These are phyloP conservation scores for Sclerotinia borealis DNA, from an alignment of 2,329 filamentous ascomycete species.

Conservation along the genomic window DNA sequence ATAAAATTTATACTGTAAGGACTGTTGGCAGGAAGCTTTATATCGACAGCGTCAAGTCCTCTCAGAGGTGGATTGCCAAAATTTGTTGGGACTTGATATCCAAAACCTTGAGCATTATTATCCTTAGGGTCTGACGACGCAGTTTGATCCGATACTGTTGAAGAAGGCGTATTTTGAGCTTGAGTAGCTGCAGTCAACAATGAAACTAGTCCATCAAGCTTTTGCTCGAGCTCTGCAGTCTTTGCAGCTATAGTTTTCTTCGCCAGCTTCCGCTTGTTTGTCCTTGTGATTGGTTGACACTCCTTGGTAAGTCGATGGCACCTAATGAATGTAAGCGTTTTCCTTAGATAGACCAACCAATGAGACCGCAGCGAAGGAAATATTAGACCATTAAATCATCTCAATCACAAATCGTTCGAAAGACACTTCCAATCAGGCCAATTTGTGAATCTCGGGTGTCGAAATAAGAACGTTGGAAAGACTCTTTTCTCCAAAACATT, in stretches of 20 bases:
- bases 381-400: not conserved
- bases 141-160: not conserved
- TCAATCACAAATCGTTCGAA: not conserved
- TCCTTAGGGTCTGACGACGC: not conserved
- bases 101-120: not conserved
- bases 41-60: not conserved
- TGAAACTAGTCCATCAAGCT: slow-evolving; percentile 17
- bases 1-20: not conserved
- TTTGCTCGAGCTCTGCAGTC: slow-evolving; percentile 19
- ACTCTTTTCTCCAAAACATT: not conserved
- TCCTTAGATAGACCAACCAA: not conserved
- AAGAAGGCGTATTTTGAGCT: not conserved
- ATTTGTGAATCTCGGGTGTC: not conserved
- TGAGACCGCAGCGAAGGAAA: not conserved
- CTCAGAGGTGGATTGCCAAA: not conserved
- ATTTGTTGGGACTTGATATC: not conserved
- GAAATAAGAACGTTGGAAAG: not conserved
- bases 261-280: slow-evolving; percentile 12
- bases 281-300: slow-evolving; percentile 14
- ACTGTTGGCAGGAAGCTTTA: not conserved
- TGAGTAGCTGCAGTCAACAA: slow-evolving; percentile 3
- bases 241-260: slow-evolving; percentile 14
- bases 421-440: too few species aligned
- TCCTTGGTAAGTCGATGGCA: slow-evolving; percentile 16
- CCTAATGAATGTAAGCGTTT: not conserved